Evolutionary conservation across 129 eudicot species (phyloP).

Genomic region (Rutidosis leptorrhynchoides): DNA sequence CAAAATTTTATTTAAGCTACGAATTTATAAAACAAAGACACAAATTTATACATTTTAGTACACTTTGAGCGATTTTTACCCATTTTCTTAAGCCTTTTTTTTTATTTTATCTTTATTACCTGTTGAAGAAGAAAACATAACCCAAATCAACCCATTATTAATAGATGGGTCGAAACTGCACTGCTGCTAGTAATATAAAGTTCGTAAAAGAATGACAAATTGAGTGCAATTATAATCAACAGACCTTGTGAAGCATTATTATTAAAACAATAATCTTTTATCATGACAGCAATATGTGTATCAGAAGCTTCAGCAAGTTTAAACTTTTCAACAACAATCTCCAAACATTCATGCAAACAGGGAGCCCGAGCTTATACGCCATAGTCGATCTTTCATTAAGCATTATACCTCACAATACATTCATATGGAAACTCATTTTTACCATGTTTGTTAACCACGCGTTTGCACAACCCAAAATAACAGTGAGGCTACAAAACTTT

Average conservation of each 20-base stretch:
- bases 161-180: neutral
- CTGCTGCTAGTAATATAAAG: neutral
- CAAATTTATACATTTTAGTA: neutral
- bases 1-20: too few species aligned
- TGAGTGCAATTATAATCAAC: slow-evolving; percentile 7
- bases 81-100: neutral
- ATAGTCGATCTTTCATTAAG: slow-evolving; percentile 88
- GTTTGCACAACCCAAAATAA: too few species aligned
- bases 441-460: too few species aligned
- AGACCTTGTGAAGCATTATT: slow-evolving; percentile 63
- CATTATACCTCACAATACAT: slow-evolving; percentile 80
- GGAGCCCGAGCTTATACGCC: slow-evolving; percentile 73
- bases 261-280: slow-evolving; percentile 88
- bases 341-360: slow-evolving; percentile 87
- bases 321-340: slow-evolving; percentile 76
- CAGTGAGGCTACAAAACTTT: too few species aligned
- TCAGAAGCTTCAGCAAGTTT: slow-evolving; percentile 85
- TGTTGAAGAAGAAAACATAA: neutral
- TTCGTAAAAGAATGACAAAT: neutral
- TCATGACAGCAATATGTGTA: slow-evolving; percentile 84
- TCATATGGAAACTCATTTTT: slow-evolving; percentile 61
- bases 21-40: neutral
- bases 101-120: neutral
- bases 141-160: neutral
- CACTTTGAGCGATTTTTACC: neutral